Conservation (phyloP, 2,329 filamentous ascomycete species). For the Whalleya microplaca region DNA sequence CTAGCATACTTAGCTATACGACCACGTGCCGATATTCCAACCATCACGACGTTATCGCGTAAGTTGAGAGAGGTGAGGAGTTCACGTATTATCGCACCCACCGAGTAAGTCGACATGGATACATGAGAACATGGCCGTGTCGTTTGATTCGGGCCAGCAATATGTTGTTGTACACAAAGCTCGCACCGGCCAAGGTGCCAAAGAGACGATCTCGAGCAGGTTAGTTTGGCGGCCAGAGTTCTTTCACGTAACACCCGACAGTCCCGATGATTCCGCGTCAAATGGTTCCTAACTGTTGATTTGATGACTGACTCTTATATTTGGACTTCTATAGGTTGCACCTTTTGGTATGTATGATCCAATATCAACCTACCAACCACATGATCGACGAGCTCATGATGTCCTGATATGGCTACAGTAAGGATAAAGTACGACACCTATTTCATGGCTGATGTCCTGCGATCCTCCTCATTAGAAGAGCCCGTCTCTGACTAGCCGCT, state of each 20-base stretch:
- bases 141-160: slow-evolving; percentile 25
- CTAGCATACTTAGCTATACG: neutral
- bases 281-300: neutral
- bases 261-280: too few relatives aligned
- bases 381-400: slow-evolving; percentile 16
- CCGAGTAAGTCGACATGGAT: slow-evolving; percentile 3
- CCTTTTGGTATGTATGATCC: slow-evolving; percentile 50
- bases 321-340: slow-evolving; percentile 47
- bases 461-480: neutral
- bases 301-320: slow-evolving; percentile 30
- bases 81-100: slow-evolving; percentile 1
- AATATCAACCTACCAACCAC: slow-evolving; percentile 1
- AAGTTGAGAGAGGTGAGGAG: slow-evolving; percentile 16
- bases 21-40: neutral
- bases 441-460: slow-evolving; percentile 4
- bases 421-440: slow-evolving; percentile 54
- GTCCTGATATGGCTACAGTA: slow-evolving; percentile 42
- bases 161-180: slow-evolving; percentile 63
- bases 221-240: slow-evolving; percentile 40
- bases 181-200: slow-evolving; percentile 60
- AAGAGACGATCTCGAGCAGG: slow-evolving; percentile 64
- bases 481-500: slow-evolving; percentile 13
- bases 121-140: slow-evolving; percentile 21
- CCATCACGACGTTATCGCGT: neutral
- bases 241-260: neutral